Conservation (phyloP, 2,329 filamentous ascomycete species). For the Bipolaris sorokiniana region DNA sequence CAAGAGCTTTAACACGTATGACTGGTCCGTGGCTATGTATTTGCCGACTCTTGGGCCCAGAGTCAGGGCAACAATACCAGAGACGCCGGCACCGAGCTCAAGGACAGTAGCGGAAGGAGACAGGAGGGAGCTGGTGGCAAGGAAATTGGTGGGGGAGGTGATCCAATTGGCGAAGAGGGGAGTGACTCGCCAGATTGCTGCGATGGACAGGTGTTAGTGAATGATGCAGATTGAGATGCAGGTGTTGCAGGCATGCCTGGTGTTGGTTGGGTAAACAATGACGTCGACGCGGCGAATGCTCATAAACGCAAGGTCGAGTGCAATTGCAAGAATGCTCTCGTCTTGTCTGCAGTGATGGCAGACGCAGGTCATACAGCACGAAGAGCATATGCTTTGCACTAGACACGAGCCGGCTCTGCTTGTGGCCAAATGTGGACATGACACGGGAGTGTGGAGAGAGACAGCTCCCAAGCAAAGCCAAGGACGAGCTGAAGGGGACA, state of each 20-base stretch:
- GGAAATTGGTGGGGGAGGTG: constrained; percentile 64
- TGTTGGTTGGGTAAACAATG: neutral
- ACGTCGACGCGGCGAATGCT: neutral
- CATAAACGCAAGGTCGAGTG: neutral
- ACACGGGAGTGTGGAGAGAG: neutral
- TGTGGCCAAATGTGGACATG: neutral
- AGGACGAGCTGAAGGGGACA: constrained; percentile 20
- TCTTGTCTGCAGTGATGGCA: too few species aligned
- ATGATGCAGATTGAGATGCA: neutral
- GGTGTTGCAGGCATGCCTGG: neutral
- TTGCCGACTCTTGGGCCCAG: constrained; percentile 65
- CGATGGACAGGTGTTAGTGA: constrained; percentile 1
- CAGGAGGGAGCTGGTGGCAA: constrained; percentile 65
- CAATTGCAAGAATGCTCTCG: neutral
- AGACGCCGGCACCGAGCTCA: constrained; percentile 89
- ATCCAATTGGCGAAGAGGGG: constrained; percentile 85
- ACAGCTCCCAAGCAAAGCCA: constrained; percentile 30
- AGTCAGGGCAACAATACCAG: constrained; percentile 75
- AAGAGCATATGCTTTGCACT: neutral
- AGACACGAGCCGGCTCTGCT: neutral
- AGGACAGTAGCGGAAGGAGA: constrained; percentile 65
- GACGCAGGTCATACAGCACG: neutral
- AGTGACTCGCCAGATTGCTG: constrained; percentile 90
- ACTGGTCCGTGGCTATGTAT: constrained; percentile 86
- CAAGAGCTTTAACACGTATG: constrained; percentile 80